These are phyloP conservation scores for Yamadazyma kitorensis DNA, from an alignment of 805 yeast species.

Conservation along the genomic window DNA sequence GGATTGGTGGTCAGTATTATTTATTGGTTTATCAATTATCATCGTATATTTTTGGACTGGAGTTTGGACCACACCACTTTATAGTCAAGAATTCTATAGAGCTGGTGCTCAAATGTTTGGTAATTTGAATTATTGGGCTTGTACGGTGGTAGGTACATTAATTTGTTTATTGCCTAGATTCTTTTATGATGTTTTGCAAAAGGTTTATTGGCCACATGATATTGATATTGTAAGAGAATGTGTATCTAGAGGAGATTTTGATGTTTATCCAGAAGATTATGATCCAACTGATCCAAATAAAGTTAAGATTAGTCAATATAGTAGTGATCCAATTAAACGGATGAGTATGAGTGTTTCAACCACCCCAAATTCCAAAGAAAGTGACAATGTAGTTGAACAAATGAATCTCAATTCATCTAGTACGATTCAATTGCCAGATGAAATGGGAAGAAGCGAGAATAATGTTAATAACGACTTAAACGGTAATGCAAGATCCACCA, in stretches of 20 bases:
- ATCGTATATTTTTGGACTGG: slow-evolving; percentile 77
- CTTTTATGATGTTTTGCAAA: slow-evolving; percentile 52
- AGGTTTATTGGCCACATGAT: slow-evolving; percentile 59
- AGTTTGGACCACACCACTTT: slow-evolving; percentile 60
- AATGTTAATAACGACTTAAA: slow-evolving; percentile 3
- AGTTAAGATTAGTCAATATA: slow-evolving; percentile 47
- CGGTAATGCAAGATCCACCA: slow-evolving; percentile 1
- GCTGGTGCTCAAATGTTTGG: slow-evolving; percentile 66
- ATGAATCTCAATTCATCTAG: slow-evolving; percentile 11
- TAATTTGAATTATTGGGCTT: slow-evolving; percentile 62
- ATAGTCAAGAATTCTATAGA: slow-evolving; percentile 58
- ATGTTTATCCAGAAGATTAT: slow-evolving; percentile 60
- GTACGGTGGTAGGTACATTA: slow-evolving; percentile 60
- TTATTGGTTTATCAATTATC: slow-evolving; percentile 56
- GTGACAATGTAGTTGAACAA: slow-evolving; percentile 6
- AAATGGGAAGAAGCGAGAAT: no score
- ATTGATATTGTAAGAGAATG: slow-evolving; percentile 74
- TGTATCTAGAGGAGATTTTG: slow-evolving; percentile 63
- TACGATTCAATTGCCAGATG: slow-evolving; percentile 8
- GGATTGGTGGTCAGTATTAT: slow-evolving; percentile 70
- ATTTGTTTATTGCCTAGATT: slow-evolving; percentile 69
- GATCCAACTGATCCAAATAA: slow-evolving; percentile 82
- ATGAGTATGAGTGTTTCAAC: slow-evolving; percentile 13
- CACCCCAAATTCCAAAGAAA: slow-evolving; percentile 7
- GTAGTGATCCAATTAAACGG: slow-evolving; percentile 16